A percentile compares a stretch with the other conserved stretches of the same genome.
Conservation (phyloP, 2,329 filamentous ascomycete species). For the Trichoderma guizhouense region DNA sequence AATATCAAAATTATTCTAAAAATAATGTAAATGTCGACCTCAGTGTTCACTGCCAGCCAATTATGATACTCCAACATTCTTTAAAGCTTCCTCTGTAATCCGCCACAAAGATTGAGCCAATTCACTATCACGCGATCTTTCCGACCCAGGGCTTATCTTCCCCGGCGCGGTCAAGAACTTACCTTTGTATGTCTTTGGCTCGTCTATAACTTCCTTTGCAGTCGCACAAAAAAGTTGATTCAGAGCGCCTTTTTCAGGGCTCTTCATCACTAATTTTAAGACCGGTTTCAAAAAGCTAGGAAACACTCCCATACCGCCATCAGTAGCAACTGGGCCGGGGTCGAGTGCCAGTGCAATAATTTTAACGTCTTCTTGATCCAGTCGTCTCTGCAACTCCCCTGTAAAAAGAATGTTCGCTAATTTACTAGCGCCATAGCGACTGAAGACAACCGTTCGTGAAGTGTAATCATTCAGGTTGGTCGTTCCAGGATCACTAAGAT, state of each 20-base stretch:
- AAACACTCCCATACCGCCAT: not conserved
- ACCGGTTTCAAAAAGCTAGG: not conserved
- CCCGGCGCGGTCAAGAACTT: not conserved
- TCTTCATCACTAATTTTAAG: conserved; percentile 1
- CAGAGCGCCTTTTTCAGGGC: not conserved
- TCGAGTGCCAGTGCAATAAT: not conserved
- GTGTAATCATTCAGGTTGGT: not conserved
- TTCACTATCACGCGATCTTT: not conserved
- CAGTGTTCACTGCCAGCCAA: not conserved
- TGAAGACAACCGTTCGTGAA: not conserved
- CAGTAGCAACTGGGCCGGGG: not conserved
- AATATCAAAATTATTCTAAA: not conserved
- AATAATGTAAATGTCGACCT: not conserved
- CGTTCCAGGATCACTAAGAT: not conserved
- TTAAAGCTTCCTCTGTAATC: not conserved
- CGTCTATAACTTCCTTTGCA: not conserved
- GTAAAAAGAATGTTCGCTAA: not conserved
- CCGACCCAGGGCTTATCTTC: not conserved
- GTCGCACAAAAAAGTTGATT: not conserved
- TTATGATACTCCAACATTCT: not conserved
- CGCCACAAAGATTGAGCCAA: not conserved
- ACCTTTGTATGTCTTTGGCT: not conserved
- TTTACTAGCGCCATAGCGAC: not conserved
- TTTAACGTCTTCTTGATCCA: not conserved
- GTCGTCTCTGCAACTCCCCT: not conserved